Base-by-base conservation (phyloP, 176 grass and related monocot genomes). In the Oryza glaberrima region DNA sequence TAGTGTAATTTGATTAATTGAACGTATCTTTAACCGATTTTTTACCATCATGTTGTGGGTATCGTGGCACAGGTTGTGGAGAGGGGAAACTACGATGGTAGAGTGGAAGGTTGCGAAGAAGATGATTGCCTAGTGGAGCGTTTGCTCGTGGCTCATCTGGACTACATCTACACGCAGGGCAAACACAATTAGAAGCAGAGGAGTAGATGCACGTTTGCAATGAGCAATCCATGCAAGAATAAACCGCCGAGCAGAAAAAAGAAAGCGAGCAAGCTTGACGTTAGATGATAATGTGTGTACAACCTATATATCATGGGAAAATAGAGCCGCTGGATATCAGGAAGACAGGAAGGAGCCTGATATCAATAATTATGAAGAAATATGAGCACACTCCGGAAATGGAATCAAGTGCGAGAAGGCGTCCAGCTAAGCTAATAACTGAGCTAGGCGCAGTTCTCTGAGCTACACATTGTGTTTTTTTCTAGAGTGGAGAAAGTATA, bases 101-200 rank as follows among this genome's bases (percentile, higher is more conserved):
- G 56, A 44, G 1, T 47, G 36, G 44, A 75, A 35, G 67, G 23
- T 75, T 84, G 81, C 5, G 81, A 56, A 16, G 75, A 84, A 45
- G 87, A 78, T 1, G 87, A 80, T 0, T 87, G 85, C 54, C 32
- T 68, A 30, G 60, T n/a, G 28, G 60, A 43, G 73, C 80, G 84
- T 67, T 67, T 78, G 32, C 85, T 87, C 9, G 28, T 74, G 15
- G 79, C 86, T 69, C 79, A 88, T 40, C 44, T 67, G 56, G 86
- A 88, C 81, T 88, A 88, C 65, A 88, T 88, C 71, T 88, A 88
- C 48, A 82, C 70, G 11, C 82, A 86, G 65, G 78, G 51, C 17
- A 43, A 64, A 2, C 66, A 89, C n/a, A 79, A 84, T 25, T 84
- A 84, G 23, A 10, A 7, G 5, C 4, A 20, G 6, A 63, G 4